These are phyloP conservation scores for Ustilago loliicola DNA, from an alignment of 1,284 basidiomycete species.

Conservation along the genomic window DNA sequence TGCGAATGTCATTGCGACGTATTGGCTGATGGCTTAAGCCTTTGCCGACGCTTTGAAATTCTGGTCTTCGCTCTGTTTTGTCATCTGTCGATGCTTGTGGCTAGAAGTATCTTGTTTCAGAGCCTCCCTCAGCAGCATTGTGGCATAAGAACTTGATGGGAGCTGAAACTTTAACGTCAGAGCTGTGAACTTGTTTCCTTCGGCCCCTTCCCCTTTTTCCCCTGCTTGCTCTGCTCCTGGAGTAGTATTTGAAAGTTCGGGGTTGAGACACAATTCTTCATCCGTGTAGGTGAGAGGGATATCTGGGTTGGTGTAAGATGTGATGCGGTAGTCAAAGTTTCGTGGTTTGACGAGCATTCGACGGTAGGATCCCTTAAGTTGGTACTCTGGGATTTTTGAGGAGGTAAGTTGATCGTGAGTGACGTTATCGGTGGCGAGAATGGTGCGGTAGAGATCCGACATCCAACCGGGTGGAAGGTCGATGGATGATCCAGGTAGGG, in stretches of 20 bases:
- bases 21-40: background rate
- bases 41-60: conserved; percentile 29
- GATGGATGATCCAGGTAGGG: conserved; percentile 91
- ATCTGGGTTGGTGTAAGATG: conserved; percentile 93
- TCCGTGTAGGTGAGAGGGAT: conserved; percentile 91
- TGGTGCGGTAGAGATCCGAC: conserved; percentile 84
- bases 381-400: conserved; percentile 81
- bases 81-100: conserved; percentile 56
- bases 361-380: conserved; percentile 90
- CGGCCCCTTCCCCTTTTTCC: too few relatives aligned
- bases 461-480: conserved; percentile 86
- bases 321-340: conserved; percentile 82
- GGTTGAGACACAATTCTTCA: conserved; percentile 81
- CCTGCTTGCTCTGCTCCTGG: background rate
- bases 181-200: conserved; percentile 48
- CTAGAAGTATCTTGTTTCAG: conserved; percentile 66
- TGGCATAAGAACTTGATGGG: conserved; percentile 65
- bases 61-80: conserved; percentile 57
- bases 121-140: conserved; percentile 67
- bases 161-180: conserved; percentile 63
- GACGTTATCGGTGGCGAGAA: conserved; percentile 85
- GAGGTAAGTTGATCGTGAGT: conserved; percentile 82
- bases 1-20: background rate
- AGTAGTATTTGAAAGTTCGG: conserved; percentile 7
- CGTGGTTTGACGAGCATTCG: conserved; percentile 87